These are phyloP conservation scores for Coemansia reversa DNA, from an alignment of 192 early-diverging fungal species.

Conservation along the genomic window DNA sequence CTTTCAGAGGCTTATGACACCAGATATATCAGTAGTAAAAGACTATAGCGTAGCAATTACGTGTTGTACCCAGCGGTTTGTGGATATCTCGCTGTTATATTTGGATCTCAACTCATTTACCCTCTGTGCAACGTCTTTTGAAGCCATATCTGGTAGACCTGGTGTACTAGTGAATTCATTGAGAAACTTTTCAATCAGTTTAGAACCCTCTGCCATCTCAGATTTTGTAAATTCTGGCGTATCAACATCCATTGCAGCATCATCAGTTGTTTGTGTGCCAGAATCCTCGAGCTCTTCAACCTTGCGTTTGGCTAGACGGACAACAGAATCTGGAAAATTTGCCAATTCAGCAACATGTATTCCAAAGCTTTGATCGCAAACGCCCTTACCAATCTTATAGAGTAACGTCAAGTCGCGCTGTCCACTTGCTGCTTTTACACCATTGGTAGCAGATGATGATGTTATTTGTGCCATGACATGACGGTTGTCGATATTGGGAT, in stretches of 20 bases:
- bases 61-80: slow-evolving; percentile 64
- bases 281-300: slow-evolving; percentile 86
- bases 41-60: slow-evolving; percentile 51
- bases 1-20: no score
- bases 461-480: slow-evolving; percentile 76
- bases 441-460: slow-evolving; percentile 23
- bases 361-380: slow-evolving; percentile 96
- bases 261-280: slow-evolving; percentile 21
- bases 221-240: slow-evolving; percentile 33
- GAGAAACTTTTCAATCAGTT: slow-evolving; percentile 45
- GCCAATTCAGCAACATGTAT: slow-evolving; percentile 97
- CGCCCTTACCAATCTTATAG: slow-evolving; percentile 79
- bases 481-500: slow-evolving; percentile 79
- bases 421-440: slow-evolving; percentile 2
- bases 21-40: not conserved
- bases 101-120: slow-evolving; percentile 56
- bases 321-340: slow-evolving; percentile 80
- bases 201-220: slow-evolving; percentile 29
- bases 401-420: slow-evolving; percentile 78
- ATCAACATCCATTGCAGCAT: slow-evolving; percentile 14
- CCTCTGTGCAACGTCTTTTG: slow-evolving; percentile 33
- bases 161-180: slow-evolving; percentile 57
- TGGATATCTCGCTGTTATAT: slow-evolving; percentile 58
- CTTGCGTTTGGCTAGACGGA: slow-evolving; percentile 82
- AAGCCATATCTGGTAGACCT: slow-evolving; percentile 38